Evolutionary conservation across 1,284 basidiomycete genomes (phyloP).

Genomic region (Trichosporon asahii): DNA sequence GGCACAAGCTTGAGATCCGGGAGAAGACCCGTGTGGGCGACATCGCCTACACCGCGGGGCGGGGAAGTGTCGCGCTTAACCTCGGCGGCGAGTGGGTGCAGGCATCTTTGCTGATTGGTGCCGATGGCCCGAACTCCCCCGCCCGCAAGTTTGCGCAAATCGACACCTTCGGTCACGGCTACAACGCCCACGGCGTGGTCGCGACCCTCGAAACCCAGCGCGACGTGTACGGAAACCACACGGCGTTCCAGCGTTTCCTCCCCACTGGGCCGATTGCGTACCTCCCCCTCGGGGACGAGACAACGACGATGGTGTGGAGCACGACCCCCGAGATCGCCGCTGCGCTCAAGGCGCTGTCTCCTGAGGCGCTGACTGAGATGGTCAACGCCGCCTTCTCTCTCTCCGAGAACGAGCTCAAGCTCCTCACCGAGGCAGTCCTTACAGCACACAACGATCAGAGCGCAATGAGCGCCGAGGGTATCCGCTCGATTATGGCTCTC

Average conservation of each 20-base stretch:
- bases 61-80: conserved; percentile 45
- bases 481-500: conserved; percentile 31
- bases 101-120: conserved; percentile 63
- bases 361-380: conserved; percentile 66
- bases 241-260: conserved; percentile 91
- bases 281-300: conserved; percentile 69
- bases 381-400: conserved; percentile 90
- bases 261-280: conserved; percentile 95
- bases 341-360: conserved; percentile 66
- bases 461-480: conserved; percentile 27
- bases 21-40: conserved; percentile 41
- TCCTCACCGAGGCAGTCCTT: conserved; percentile 61
- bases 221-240: conserved; percentile 64
- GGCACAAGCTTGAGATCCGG: conserved; percentile 25
- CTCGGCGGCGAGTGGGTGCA: conserved; percentile 47
- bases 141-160: conserved; percentile 85
- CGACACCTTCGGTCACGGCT: conserved; percentile 85
- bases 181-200: conserved; percentile 85
- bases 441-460: conserved; percentile 51
- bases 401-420: conserved; percentile 68
- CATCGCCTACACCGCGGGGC: conserved; percentile 44
- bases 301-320: conserved; percentile 93
- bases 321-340: conserved; percentile 74
- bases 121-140: conserved; percentile 92
- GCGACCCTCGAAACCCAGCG: conserved; percentile 71